Conservation (phyloP, 75 land plant genomes). For the Ceratopteris richardii region DNA sequence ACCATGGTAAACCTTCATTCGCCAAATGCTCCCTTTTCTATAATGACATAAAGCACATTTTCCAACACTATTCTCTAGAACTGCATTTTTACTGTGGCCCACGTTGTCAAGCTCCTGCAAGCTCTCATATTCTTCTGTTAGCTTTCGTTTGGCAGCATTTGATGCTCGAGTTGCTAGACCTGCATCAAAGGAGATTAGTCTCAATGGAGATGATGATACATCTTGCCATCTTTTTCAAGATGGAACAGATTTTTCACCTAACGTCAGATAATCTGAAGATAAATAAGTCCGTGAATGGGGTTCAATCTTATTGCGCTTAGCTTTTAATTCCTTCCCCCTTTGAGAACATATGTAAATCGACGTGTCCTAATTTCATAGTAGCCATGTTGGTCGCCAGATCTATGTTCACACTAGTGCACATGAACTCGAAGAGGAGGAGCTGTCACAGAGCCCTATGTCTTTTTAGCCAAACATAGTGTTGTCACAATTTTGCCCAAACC, state of each 20-base stretch:
- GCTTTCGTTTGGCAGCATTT: conserved; percentile 45
- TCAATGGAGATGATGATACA: not conserved
- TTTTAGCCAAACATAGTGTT: conserved; percentile 76
- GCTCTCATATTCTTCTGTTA: conserved; percentile 31
- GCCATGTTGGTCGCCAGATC: conserved; percentile 51
- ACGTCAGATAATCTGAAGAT: not conserved
- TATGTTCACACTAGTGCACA: conserved; percentile 57
- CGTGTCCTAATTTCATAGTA: conserved; percentile 60
- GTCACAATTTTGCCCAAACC: conserved; percentile 94
- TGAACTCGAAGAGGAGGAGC: conserved; percentile 66
- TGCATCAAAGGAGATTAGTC: conserved; percentile 15
- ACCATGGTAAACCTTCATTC: conserved; percentile 63
- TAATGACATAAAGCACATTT: conserved; percentile 4
- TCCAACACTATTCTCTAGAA: not conserved
- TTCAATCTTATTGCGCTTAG: conserved; percentile 23
- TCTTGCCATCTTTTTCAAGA: not conserved
- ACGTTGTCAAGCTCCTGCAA: not conserved
- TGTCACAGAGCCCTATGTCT: conserved; percentile 79
- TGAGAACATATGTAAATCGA: conserved; percentile 18
- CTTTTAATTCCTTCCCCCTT: conserved; percentile 31
- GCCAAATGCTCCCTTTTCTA: conserved; percentile 38
- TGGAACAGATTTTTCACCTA: not conserved
- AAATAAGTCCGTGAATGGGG: not conserved
- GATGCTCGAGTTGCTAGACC: conserved; percentile 23
- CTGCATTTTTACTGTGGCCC: not conserved